Percentiles rank a stretch among this genome's conserved stretches.
Conservation (phyloP, 768 basidiomycete species). For the Serendipita indica region DNA sequence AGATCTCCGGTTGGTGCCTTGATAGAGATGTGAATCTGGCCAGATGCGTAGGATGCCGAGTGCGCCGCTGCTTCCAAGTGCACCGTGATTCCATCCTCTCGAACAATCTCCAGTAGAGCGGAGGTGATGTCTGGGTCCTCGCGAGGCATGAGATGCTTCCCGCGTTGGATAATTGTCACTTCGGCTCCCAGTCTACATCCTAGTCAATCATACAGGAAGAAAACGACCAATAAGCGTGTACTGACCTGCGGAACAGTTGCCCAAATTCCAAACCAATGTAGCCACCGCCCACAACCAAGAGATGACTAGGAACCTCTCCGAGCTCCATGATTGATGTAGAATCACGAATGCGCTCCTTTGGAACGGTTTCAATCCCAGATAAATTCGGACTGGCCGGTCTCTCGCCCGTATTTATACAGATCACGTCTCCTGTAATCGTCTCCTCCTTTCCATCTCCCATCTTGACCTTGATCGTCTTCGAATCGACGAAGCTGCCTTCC, state of each 20-base stretch:
- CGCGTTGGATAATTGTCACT: constrained; percentile 14
- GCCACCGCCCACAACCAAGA: constrained; percentile 14
- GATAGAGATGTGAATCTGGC: neutral
- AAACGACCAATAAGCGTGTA: constrained; percentile 8
- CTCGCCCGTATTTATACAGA: constrained; percentile 15
- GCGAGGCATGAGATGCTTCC: constrained; percentile 11
- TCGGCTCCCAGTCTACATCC: constrained; percentile 12
- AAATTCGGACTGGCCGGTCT: constrained; percentile 9
- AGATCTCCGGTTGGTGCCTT: neutral
- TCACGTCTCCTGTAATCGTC: constrained; percentile 8
- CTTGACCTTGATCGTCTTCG: constrained; percentile 12
- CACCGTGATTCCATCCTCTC: constrained; percentile 12
- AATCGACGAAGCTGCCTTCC: constrained; percentile 11
- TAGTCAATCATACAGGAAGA: constrained; percentile 11
- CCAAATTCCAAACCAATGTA: constrained; percentile 16
- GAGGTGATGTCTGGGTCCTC: constrained; percentile 13
- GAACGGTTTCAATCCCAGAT: constrained; percentile 11
- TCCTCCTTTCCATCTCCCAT: constrained; percentile 1
- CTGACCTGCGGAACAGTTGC: constrained; percentile 14
- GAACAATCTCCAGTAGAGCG: constrained; percentile 7
- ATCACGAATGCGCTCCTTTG: constrained; percentile 10
- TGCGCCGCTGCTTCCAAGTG: neutral
- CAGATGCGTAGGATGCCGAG: neutral
- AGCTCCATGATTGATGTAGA: constrained; percentile 15
- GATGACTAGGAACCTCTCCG: constrained; percentile 13